Evolutionary conservation across 176 grass and related monocot genomes (phyloP), one percentile per base, ranked within the genome.

Genomic region (Phragmites australis): DNA sequence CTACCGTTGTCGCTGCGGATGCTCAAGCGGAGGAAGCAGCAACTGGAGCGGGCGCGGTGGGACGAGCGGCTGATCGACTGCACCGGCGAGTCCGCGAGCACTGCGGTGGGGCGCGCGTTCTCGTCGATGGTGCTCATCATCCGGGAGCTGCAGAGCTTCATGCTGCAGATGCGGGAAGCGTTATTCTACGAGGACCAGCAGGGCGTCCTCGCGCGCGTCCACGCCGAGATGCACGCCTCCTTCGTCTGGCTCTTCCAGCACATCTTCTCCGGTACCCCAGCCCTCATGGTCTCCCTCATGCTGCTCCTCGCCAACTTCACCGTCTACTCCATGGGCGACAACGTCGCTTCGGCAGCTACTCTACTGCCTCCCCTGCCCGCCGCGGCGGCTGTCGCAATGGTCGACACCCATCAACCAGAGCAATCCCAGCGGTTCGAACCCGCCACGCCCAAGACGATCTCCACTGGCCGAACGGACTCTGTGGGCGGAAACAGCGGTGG

Each of bases 221-320:
- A 90, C 31, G 81, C 70, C 61, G 97, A 99, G 86, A 96, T 99
- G 86, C 87, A 93, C 60, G 84, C 88, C 55, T 99, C 93, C n/a
- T 99, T 99, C 81, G 93, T 99, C 32, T 99, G 97, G 97, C 90
- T 99, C 44, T 99, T 99, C 90, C 97, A 99, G 88, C 90, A 89
- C 81, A 93, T 99, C 64, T 99, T 99, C 79, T 72, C 93, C 42
- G 74, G 97, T 72, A 95, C 97, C 5, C 97, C 97, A 1, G 84
- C 87, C 5, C 93, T 99, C 39, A 99, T 99, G 97, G 88, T 99
- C 82, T 95, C 88, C 48, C 31, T 99, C 29, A 99, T 99, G 97
- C 90, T 99, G 37, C 93, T 99, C 51, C 97, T 99, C 5, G 90
- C 97, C 32, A 93, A 99, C 81, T 99, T 93, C 88, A 95, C 96